phyloP scores from a whole-genome alignment of 2,329 filamentous ascomycete species.

The Tolypocladium amazonense region DNA sequence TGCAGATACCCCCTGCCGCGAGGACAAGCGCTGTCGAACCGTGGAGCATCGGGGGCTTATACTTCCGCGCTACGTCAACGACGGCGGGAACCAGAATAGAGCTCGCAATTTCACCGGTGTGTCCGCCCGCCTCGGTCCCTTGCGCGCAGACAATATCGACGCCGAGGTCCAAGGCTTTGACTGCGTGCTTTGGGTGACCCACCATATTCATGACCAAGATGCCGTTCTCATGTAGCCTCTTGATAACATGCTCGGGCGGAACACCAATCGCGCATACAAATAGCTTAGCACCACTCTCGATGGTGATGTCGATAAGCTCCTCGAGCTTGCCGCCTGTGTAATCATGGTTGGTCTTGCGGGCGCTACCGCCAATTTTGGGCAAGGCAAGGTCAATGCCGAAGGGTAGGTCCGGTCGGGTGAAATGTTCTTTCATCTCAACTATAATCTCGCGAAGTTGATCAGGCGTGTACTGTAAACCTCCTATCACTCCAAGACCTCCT shows the following conservation, averaged over 20 bases:
- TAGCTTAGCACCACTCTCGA: conserved; percentile 70
- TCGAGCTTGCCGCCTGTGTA: conserved; percentile 89
- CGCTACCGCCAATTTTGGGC: conserved; percentile 74
- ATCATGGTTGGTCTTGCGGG: conserved; percentile 88
- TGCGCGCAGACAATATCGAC: conserved; percentile 90
- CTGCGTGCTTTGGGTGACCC: conserved; percentile 80
- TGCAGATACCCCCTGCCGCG: conserved; percentile 78
- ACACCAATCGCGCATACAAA: conserved; percentile 88
- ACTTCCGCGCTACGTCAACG: conserved; percentile 68
- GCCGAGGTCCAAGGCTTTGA: conserved; percentile 76
- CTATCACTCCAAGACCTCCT: conserved; percentile 70
- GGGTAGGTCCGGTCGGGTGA: conserved; percentile 56
- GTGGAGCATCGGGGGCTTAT: conserved; percentile 57
- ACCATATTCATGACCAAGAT: conserved; percentile 97
- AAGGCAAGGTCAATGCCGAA: conserved; percentile 90
- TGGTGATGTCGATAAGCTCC: conserved; percentile 76
- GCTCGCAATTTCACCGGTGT: conserved; percentile 80
- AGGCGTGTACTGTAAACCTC: conserved; percentile 63
- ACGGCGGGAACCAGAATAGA: conserved; percentile 81
- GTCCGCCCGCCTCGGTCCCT: conserved; percentile 86
- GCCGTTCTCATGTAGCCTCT: conserved; percentile 65
- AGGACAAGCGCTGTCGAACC: conserved; percentile 69
- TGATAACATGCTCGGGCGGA: conserved; percentile 62
- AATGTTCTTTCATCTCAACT: conserved; percentile 69
- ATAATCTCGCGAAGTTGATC: conserved; percentile 69